Conservation (phyloP, 2,329 filamentous ascomycete species). For the Fusarium sambucinum region DNA sequence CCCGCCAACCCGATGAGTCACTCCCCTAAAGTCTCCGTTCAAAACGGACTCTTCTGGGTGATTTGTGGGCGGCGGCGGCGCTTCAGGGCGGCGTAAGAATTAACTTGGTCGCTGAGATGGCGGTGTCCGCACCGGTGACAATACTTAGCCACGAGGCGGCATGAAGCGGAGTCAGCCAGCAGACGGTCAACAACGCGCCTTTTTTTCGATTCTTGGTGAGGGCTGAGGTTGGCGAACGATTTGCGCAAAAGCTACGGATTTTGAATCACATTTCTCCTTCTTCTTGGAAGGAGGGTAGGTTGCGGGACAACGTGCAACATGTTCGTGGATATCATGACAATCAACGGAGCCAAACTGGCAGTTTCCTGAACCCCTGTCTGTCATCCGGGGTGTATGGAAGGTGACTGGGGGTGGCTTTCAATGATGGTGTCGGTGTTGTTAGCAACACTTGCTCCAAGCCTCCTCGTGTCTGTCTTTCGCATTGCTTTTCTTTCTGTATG, state of each 20-base stretch:
- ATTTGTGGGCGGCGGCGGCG: slow-evolving; percentile 38
- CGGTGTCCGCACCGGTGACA: slow-evolving; percentile 41
- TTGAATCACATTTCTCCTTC: slow-evolving; percentile 20
- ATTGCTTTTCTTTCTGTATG: slow-evolving; percentile 31
- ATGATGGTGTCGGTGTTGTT: slow-evolving; percentile 26
- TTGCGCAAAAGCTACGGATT: slow-evolving; percentile 17
- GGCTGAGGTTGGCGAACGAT: slow-evolving; percentile 25
- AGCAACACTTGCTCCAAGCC: slow-evolving; percentile 17
- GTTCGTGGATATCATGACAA: slow-evolving; percentile 37
- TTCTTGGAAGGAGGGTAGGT: slow-evolving; percentile 27
- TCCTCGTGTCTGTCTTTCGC: slow-evolving; percentile 14
- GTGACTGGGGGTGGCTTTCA: slow-evolving; percentile 29
- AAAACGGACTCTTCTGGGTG: slow-evolving; percentile 31
- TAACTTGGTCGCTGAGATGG: slow-evolving; percentile 35
- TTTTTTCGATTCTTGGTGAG: slow-evolving; percentile 9
- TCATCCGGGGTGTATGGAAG: slow-evolving; percentile 33
- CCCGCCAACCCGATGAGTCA: slow-evolving; percentile 45
- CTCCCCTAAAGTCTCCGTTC: slow-evolving; percentile 23
- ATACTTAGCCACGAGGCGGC: slow-evolving; percentile 39
- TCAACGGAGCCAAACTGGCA: slow-evolving; percentile 37
- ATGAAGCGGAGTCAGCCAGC: slow-evolving; percentile 41
- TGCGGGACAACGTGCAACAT: slow-evolving; percentile 25
- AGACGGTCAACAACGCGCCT: slow-evolving; percentile 32
- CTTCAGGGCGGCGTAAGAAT: slow-evolving; percentile 34
- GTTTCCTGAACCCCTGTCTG: slow-evolving; percentile 37